Evolutionary conservation across 2,329 filamentous ascomycete species (phyloP).

Genomic region (Exserohilum rostratum): DNA sequence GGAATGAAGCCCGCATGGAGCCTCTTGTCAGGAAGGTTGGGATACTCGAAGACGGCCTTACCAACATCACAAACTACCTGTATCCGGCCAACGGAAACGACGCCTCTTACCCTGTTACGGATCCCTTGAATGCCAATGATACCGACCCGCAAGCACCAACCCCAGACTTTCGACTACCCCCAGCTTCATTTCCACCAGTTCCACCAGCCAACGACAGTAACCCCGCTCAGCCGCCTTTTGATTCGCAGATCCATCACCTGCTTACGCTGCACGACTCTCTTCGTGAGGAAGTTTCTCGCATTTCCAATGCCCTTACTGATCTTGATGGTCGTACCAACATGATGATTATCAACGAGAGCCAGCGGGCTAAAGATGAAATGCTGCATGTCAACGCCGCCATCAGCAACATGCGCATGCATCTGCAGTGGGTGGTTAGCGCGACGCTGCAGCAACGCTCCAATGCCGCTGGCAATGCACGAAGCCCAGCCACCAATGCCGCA

Average conservation of each 20-base stretch:
- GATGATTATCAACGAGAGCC: constrained; percentile 67
- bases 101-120: constrained; percentile 40
- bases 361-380: constrained; percentile 67
- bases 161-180: constrained; percentile 43
- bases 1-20: constrained; percentile 52
- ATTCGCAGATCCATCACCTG: constrained; percentile 61
- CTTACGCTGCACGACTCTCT: constrained; percentile 66
- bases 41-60: constrained; percentile 53
- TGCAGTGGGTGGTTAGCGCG: constrained; percentile 67
- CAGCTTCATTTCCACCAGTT: constrained; percentile 42
- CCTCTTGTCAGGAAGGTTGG: constrained; percentile 52
- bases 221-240: constrained; percentile 48
- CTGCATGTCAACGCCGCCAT: constrained; percentile 66
- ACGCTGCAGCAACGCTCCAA: constrained; percentile 55
- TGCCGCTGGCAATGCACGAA: constrained; percentile 33
- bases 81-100: constrained; percentile 43
- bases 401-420: constrained; percentile 63
- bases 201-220: constrained; percentile 30
- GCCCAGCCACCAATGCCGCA: constrained; percentile 29
- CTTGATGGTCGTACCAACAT: constrained; percentile 66
- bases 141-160: constrained; percentile 45
- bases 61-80: constrained; percentile 52
- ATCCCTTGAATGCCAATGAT: constrained; percentile 43
- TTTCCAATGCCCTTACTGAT: constrained; percentile 62
- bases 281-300: constrained; percentile 63